Percentiles rank a stretch among this genome's conserved stretches.
Conservation (phyloP, 306 rosid genomes). For the Castanea mollissima region DNA sequence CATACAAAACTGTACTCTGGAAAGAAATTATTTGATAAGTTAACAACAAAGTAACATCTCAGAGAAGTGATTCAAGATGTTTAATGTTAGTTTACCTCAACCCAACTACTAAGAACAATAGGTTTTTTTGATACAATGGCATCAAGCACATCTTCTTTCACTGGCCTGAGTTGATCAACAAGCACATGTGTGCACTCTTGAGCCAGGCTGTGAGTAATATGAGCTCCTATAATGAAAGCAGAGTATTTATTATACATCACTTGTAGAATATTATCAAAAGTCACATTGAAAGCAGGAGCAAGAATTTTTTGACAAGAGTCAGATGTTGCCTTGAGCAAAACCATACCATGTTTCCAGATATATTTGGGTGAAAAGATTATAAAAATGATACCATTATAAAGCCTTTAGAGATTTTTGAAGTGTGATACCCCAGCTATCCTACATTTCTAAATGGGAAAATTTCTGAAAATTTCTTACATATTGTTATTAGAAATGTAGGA, state of each 20-base stretch:
- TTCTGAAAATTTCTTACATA: neutral
- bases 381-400: neutral
- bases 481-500: neutral
- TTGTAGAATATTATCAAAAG: conserved; percentile 5
- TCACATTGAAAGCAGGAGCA: neutral
- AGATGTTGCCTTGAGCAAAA: neutral
- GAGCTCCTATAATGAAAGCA: conserved; percentile 60
- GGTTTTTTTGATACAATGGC: conserved; percentile 67
- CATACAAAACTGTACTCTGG: neutral
- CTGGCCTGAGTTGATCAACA: conserved; percentile 68
- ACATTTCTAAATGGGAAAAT: neutral
- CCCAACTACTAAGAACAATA: conserved; percentile 69
- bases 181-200: conserved; percentile 88
- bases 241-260: conserved; percentile 7
- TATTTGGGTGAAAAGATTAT: neutral
- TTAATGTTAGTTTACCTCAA: conserved; percentile 57
- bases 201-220: conserved; percentile 35
- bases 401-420: neutral
- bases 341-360: neutral
- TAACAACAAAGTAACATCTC: conserved; percentile 1
- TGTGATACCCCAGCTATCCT: neutral
- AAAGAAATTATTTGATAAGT: conserved; percentile 1
- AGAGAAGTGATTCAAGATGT: conserved; percentile 19
- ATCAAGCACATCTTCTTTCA: conserved; percentile 59
- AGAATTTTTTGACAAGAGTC: conserved; percentile 5